These are phyloP conservation scores for Modicella reniformis DNA, from an alignment of 371 early-diverging fungal species.

Conservation along the genomic window DNA sequence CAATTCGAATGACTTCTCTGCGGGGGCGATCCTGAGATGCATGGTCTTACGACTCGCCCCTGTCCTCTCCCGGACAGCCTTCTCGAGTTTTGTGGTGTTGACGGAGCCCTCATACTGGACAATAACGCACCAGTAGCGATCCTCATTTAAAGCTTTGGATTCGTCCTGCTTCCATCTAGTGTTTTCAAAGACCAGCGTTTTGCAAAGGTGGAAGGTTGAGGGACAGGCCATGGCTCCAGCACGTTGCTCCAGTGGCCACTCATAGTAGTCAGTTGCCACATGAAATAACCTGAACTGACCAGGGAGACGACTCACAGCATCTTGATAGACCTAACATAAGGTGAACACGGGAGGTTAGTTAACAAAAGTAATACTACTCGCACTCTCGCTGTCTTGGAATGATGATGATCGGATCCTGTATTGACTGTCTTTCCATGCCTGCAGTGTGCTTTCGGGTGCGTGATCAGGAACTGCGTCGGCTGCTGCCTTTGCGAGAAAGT, in stretches of 20 bases:
- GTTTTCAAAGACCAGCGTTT: constrained; percentile 75
- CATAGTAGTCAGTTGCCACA: constrained; percentile 65
- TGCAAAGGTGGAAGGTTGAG: constrained; percentile 72
- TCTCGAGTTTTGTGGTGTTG: constrained; percentile 63
- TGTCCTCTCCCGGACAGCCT: constrained; percentile 63
- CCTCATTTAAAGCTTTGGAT: constrained; percentile 21
- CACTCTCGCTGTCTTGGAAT: background rate
- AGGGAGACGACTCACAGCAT: constrained; percentile 34
- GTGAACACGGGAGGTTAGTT: background rate
- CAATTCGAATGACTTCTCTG: constrained; percentile 47
- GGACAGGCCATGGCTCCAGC: constrained; percentile 66
- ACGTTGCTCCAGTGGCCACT: constrained; percentile 66
- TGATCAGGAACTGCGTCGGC: constrained; percentile 21
- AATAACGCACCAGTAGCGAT: constrained; percentile 56
- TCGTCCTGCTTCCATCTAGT: constrained; percentile 60
- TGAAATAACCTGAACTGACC: constrained; percentile 56
- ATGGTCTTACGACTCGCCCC: constrained; percentile 48
- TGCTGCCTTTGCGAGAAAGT: constrained; percentile 29
- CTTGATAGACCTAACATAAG: constrained; percentile 34
- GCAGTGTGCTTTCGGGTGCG: constrained; percentile 34
- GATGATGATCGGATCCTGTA: background rate
- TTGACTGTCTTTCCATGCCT: constrained; percentile 19
- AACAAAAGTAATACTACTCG: background rate
- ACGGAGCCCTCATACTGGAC: constrained; percentile 72
- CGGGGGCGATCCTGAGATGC: constrained; percentile 47